Percentiles rank a stretch among this genome's conserved stretches.
Evolutionary conservation across 2,329 filamentous ascomycete species (phyloP).

Genomic region (Lachnellula willkommii): DNA sequence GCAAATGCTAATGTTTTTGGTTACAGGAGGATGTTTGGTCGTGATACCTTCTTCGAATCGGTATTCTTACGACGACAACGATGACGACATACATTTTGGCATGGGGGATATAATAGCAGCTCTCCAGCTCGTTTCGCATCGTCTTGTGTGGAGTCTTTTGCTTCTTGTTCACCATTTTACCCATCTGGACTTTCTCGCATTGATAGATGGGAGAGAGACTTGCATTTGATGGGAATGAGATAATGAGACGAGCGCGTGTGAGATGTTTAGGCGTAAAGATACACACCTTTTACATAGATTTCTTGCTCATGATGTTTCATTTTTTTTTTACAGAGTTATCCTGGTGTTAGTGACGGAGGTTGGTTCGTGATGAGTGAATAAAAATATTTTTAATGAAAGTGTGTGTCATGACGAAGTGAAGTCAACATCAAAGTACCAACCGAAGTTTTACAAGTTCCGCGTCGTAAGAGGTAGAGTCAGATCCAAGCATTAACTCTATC

Average conservation of each 20-base stretch:
- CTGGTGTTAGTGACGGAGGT: background rate
- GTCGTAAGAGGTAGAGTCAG: too few relatives aligned
- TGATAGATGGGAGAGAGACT: background rate
- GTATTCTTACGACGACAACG: background rate
- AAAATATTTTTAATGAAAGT: background rate
- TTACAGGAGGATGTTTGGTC: conserved; percentile 65
- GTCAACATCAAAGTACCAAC: too few relatives aligned
- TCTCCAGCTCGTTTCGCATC: background rate
- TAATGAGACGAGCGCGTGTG: background rate
- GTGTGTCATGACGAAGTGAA: background rate
- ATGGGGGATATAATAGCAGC: background rate
- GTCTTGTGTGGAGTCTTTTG: background rate
- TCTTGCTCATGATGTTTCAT: background rate
- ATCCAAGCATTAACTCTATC: background rate
- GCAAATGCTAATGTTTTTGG: conserved; percentile 3
- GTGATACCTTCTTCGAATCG: background rate
- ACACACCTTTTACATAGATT: background rate
- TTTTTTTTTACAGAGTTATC: background rate
- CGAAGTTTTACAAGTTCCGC: too few relatives aligned
- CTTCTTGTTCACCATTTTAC: background rate
- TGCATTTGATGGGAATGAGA: background rate
- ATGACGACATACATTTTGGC: conserved; percentile 1
- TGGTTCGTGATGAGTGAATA: background rate
- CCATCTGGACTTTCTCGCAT: background rate
- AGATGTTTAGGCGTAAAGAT: background rate